Evolutionary conservation across 257 asterid genomes (phyloP), one percentile per base, ranked within the genome.

Genomic region (Nicotiana tomentosiformis): DNA sequence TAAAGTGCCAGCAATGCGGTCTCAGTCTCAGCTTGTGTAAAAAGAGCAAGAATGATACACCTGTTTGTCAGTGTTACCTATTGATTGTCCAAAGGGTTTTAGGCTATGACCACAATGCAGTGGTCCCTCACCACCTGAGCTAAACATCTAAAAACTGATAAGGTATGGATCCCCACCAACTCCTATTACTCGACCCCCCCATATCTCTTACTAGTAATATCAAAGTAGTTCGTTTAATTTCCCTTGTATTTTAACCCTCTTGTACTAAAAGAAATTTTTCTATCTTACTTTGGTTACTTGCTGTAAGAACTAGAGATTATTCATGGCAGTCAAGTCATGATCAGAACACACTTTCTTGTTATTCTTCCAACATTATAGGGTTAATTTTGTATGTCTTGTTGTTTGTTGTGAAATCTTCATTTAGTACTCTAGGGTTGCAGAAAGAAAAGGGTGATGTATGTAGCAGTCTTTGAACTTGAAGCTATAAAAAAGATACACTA

Each of bases 51-150:
- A 84, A 86, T 81, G 88, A 86, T 86, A 85, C 89, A 88, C 89
- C 88, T 51, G 80, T 51, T 49, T 49, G 43, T 74, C 64, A 74
- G 80, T 49, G 79, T 46, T 74, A 74, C 79, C 62, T 49, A 49
- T 49, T 51, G 9, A 49, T 49, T 51, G 9, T 51, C 29, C 80
- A 74, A 74, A 26, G 26, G 26, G 84, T 76, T 84, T 76, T 76
- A 84, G 85, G 80, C 84, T 87, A 83, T 83, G 77, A 72, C 87
- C 86, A 62, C 88, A 93, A 89, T 84, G 94, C 11, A 7, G 49
- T 89, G 91, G 98, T 88, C 61, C 90, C 94, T 83, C 85, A 86
- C 87, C 88, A 91, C 91, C 97, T 89, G 93, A 92, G 88, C 88
- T 89, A 89, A 53, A 90, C 90, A 88, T 93, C 95, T 91, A 92